These are phyloP conservation scores for Arctostaphylos glauca DNA, from an alignment of 148 eudicot species.

Conservation along the genomic window DNA sequence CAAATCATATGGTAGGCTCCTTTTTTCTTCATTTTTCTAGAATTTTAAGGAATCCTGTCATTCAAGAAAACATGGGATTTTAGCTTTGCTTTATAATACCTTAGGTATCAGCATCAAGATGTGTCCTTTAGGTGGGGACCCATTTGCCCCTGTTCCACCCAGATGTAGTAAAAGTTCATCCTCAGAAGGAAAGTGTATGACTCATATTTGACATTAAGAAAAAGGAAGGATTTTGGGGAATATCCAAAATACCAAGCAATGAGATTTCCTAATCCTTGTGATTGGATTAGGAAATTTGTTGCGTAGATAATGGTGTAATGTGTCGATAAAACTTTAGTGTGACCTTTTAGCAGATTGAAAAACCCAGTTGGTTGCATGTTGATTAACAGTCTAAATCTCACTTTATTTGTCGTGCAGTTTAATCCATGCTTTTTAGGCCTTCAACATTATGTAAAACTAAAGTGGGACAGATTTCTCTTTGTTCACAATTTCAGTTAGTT, in stretches of 20 bases:
- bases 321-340: constrained; percentile 14
- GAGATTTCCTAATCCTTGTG: not conserved
- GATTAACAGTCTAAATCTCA: not conserved
- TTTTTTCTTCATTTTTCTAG: not conserved
- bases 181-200: not conserved
- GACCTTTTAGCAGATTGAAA: not conserved
- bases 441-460: constrained; percentile 5
- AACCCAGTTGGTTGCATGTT: not conserved
- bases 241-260: not conserved
- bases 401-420: constrained; percentile 7
- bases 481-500: constrained; percentile 2
- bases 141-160: constrained; percentile 17
- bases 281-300: not conserved
- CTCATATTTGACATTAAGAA: not conserved
- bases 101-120: constrained; percentile 18
- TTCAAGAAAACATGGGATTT: not conserved
- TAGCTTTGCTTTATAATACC: not conserved
- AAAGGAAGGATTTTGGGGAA: not conserved
- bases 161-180: constrained; percentile 20
- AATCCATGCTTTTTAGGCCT: constrained; percentile 8
- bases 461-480: constrained; percentile 18
- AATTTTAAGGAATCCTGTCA: not conserved
- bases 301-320: constrained; percentile 1
- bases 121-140: constrained; percentile 10
- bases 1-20: too few species aligned